Evolutionary conservation across 2,329 filamentous ascomycete species (phyloP).

Genomic region (Dendrostoma leiphaemia): DNA sequence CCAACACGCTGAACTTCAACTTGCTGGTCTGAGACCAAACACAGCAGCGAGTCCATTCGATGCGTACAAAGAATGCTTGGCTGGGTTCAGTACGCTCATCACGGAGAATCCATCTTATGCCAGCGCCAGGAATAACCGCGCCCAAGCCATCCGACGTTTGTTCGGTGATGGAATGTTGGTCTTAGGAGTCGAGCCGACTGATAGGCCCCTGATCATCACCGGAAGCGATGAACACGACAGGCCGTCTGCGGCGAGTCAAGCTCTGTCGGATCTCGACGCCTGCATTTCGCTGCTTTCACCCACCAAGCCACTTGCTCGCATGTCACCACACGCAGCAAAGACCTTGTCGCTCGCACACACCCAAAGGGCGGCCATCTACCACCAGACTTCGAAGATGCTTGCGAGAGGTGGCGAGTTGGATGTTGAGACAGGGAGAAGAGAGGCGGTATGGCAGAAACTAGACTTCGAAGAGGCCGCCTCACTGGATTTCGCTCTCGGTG

Average conservation of each 20-base stretch:
- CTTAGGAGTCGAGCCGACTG: constrained; percentile 32
- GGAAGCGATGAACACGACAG: constrained; percentile 35
- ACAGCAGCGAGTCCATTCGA: constrained; percentile 37
- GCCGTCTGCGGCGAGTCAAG: constrained; percentile 35
- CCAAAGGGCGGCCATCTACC: constrained; percentile 66
- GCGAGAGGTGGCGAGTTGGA: constrained; percentile 32
- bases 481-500: constrained; percentile 61
- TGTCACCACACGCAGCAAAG: constrained; percentile 64
- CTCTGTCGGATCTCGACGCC: constrained; percentile 52
- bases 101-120: constrained; percentile 62
- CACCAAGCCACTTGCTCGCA: constrained; percentile 41
- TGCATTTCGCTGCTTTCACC: constrained; percentile 62
- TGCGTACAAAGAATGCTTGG: constrained; percentile 47
- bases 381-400: constrained; percentile 54
- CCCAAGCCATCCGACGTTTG: constrained; percentile 61
- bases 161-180: constrained; percentile 61
- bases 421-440: constrained; percentile 38
- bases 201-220: constrained; percentile 42
- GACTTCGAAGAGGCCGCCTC: constrained; percentile 63
- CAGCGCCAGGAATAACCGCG: constrained; percentile 72
- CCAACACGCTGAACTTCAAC: constrained; percentile 53
- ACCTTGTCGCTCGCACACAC: constrained; percentile 70
- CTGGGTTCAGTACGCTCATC: constrained; percentile 55
- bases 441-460: constrained; percentile 49
- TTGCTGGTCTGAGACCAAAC: constrained; percentile 40